Percentiles rank a stretch among this genome's conserved stretches.
phyloP scores from a whole-genome alignment of 495 filamentous ascomycete species.

The Collariella sp. region DNA sequence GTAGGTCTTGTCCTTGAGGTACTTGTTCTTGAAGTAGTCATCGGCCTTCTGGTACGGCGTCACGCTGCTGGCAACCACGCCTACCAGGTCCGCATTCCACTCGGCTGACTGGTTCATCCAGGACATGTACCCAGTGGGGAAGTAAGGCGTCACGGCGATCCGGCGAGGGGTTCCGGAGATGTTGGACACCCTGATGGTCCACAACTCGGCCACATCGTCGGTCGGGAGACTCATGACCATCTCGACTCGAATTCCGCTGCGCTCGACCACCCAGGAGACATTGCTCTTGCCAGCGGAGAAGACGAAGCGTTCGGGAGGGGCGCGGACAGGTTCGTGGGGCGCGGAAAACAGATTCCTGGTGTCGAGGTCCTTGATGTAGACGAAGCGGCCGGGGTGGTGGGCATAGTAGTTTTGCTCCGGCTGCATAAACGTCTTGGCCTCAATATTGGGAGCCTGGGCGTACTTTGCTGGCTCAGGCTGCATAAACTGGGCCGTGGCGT shows the following conservation, averaged over 20 bases:
- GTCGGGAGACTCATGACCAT: constrained; percentile 46
- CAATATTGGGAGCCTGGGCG: constrained; percentile 46
- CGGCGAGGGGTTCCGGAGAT: constrained; percentile 35
- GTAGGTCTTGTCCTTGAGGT: constrained; percentile 49
- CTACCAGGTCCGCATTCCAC: constrained; percentile 39
- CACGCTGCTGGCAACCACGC: constrained; percentile 41
- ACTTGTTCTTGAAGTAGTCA: constrained; percentile 51
- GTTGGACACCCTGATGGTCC: constrained; percentile 47
- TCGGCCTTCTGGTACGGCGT: constrained; percentile 49
- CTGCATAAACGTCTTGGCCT: constrained; percentile 53
- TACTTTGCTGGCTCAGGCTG: constrained; percentile 52
- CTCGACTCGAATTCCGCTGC: constrained; percentile 42
- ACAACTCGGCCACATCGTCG: constrained; percentile 47
- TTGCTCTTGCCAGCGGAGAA: constrained; percentile 50
- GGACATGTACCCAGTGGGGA: constrained; percentile 51
- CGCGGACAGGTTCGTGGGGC: constrained; percentile 48
- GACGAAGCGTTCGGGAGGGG: constrained; percentile 38
- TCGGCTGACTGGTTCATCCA: constrained; percentile 54
- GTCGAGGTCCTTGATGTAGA: constrained; percentile 51
- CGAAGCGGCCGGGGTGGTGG: constrained; percentile 50
- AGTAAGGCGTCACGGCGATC: constrained; percentile 48
- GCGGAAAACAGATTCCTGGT: constrained; percentile 45
- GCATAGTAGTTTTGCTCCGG: constrained; percentile 52
- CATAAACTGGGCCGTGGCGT: constrained; percentile 51
- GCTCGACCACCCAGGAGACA: constrained; percentile 44